Evolutionary conservation across 139 green algal species (phyloP), one percentile per base, ranked within the genome.

Genomic region (Ettlia oleoabundans): DNA sequence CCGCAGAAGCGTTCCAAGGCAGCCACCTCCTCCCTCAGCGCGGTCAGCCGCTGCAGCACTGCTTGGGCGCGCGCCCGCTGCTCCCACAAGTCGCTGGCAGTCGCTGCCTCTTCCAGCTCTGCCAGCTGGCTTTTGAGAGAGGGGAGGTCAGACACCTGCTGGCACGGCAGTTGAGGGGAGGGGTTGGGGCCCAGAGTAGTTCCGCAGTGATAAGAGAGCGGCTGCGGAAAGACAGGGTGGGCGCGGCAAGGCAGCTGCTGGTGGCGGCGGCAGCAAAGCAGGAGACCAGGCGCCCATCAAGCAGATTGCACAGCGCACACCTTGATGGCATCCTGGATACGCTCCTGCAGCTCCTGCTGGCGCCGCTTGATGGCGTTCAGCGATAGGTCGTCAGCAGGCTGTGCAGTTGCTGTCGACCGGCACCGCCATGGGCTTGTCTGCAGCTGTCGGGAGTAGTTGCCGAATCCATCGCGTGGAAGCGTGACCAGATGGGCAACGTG

Each of bases 81-180:
- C 47, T 94, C 93, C 94, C 94, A 98, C 58, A 98, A 77, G 1
- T 79, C 82, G 0, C 77, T 67, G 1, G 78, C 77, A 4, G 62
- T 69, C 21, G 86, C 78, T 5, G 89, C 63, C n/a, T 80, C 26
- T 82, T 95, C 91, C 78, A 94, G 81, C 18, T 86, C 74, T 2
- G 66, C 84, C 35, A 93, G 53, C 10, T 66, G 61, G 30, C 66
- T 35, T 32, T 72, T 58, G 5, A 92, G 81, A 1, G 53, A 65
- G 10, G 82, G 21, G 43, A 92, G 35, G 69, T 94, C 82, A 1
- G 78, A 74, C 2, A 93, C 85, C 51, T 80, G 66, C 72, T 4
- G 1, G 9, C 4, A 26, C 10, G 6, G 10, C 42, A 61, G 40
- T 5, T 9, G 4, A n/a, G 3, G 6, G 5, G n/a, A 26, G 28